Base-by-base conservation (phyloP, 768 basidiomycete species). In the Baorangia bicolor region DNA sequence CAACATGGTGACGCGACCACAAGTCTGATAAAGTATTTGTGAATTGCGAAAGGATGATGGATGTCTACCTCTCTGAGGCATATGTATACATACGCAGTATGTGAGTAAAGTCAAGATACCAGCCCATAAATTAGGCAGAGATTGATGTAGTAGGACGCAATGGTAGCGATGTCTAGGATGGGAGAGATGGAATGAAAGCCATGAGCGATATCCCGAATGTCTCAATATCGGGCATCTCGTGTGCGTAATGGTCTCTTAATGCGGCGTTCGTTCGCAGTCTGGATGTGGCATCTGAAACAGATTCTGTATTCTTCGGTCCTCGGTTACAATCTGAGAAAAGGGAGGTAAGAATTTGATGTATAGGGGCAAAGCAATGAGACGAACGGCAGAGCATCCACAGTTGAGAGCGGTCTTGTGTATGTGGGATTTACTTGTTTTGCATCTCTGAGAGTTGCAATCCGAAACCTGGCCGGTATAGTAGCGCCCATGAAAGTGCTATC, bases 401-500 rank as follows among this genome's bases (percentile, higher is more conserved):
- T 74, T 73, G 21, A 30, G 56, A 0, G 74, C 73, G 14, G 73
- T 74, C 51, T 41, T 73, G 58, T 74, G 74, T 56, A 66, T 70
- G 59, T 74, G 73, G 11, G 64, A 49, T 35, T 62, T 63, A 49
- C 73, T 74, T 3, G 73, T 70, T 56, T 74, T 74, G 61, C 73
- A 74, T 45, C 59, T 34, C 23, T 56, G 58, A 2, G 67, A 69
- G 45, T 64, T 64, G 53, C 73, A 74, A 47, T 74, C 74, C 12
- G 47, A 41, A 0, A 71, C 65, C 11, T 68, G 48, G 35, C 73
- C 73, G 14, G 73, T 74, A 53, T 61, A 74, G 60, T 74, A 75
- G 47, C 73, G 74, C 49, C 66, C 73, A 52, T 74, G 73, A 54
- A 74, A 74, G 58, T 75, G 73, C 73, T 74, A 23, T 33, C 21